phyloP scores from a whole-genome alignment of 352 stramenopile genomes.

The Aphanomyces cochlioides region DNA sequence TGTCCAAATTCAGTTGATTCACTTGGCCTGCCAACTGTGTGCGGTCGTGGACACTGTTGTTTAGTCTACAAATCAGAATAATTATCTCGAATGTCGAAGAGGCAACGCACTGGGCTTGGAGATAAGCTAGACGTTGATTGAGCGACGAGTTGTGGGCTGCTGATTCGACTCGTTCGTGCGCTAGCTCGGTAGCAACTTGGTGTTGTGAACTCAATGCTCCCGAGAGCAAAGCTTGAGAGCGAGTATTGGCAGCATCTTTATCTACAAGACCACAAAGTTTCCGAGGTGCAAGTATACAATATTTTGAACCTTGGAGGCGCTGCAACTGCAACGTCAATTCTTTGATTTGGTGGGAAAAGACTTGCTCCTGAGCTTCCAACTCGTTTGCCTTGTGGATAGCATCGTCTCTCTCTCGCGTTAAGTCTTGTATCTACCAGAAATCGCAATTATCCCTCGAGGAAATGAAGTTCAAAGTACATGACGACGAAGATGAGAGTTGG shows the following conservation, averaged over 20 bases:
- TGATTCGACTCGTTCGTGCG: constrained; percentile 30
- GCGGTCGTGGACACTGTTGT: constrained; percentile 60
- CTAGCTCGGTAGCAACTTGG: constrained; percentile 20
- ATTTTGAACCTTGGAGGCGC: constrained; percentile 50
- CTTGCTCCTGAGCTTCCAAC: constrained; percentile 47
- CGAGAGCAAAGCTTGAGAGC: constrained; percentile 20
- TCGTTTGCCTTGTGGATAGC: constrained; percentile 54
- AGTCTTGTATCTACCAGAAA: constrained; percentile 39
- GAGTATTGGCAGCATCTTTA: neutral
- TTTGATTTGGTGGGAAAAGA: constrained; percentile 76
- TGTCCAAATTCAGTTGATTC: constrained; percentile 46
- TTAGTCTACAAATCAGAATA: constrained; percentile 41
- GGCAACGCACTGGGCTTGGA: constrained; percentile 46
- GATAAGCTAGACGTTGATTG: constrained; percentile 66
- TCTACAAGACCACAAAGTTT: constrained; percentile 11
- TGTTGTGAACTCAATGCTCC: constrained; percentile 22
- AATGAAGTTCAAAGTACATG: neutral
- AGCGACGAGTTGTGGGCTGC: constrained; percentile 71
- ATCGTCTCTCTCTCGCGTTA: constrained; percentile 54
- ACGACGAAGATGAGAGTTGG: constrained; percentile 66
- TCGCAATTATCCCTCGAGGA: neutral
- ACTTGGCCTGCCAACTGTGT: constrained; percentile 63
- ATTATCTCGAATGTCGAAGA: neutral
- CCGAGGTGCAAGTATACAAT: neutral
- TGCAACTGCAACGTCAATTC: constrained; percentile 75